phyloP scores from a whole-genome alignment of 1,284 basidiomycete genomes.

The Sanguinoderma infundibulare region DNA sequence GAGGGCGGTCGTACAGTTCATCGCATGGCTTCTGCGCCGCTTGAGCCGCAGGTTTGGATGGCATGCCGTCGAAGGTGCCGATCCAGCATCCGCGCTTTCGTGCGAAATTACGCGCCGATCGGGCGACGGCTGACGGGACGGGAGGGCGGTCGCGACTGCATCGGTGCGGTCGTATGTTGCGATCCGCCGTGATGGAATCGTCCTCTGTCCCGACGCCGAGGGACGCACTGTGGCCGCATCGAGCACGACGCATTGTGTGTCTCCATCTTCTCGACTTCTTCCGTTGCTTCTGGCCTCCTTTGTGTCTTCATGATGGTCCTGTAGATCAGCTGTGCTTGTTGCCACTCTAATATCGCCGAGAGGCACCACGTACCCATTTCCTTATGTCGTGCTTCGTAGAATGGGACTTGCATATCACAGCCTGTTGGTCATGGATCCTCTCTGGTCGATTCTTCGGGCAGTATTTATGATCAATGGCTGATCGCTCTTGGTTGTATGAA shows the following conservation, averaged over 20 bases:
- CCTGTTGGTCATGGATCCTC: not conserved
- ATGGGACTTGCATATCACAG: not conserved
- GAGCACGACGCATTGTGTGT: slow-evolving; percentile 1
- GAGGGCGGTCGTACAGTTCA: slow-evolving; percentile 1
- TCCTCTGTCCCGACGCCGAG: not conserved
- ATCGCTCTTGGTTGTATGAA: slow-evolving; percentile 7
- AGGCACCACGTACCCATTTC: not conserved
- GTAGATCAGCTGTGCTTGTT: slow-evolving; percentile 18
- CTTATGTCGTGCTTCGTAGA: not conserved
- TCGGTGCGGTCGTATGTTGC: slow-evolving; percentile 2
- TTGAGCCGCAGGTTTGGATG: slow-evolving; percentile 3
- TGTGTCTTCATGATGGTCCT: slow-evolving; percentile 10
- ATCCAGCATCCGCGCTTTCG: not conserved
- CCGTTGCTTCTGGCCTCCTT: not conserved
- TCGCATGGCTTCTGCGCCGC: slow-evolving; percentile 7
- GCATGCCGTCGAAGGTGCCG: slow-evolving; percentile 1
- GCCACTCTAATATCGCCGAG: not conserved
- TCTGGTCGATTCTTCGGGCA: not conserved
- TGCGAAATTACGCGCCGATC: not conserved
- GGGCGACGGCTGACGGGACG: not conserved
- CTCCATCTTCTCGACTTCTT: slow-evolving; percentile 13
- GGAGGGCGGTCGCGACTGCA: not conserved
- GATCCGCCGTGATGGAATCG: slow-evolving; percentile 5
- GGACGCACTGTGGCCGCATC: not conserved
- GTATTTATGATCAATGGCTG: slow-evolving; percentile 6